Conservation (phyloP, 1,139 yeast species). For the Kurtzmaniella quercitrusa region DNA sequence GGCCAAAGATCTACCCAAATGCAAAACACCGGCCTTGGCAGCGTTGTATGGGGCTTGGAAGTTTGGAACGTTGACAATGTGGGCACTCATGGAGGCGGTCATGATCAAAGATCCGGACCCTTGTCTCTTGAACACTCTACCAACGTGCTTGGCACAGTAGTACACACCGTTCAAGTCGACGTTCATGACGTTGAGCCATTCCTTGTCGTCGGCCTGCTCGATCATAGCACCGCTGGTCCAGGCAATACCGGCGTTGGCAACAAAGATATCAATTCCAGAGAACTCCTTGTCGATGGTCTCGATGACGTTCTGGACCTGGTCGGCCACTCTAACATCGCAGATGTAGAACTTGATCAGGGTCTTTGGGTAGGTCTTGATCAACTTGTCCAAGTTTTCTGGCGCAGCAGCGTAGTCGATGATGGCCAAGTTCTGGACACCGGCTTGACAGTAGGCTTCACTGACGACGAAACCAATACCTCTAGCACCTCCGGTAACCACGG, state of each 20-base stretch:
- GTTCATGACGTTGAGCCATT: slow-evolving; percentile 42
- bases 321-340: slow-evolving; percentile 40
- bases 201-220: slow-evolving; percentile 37
- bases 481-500: slow-evolving; percentile 11
- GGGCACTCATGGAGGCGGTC: slow-evolving; percentile 64
- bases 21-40: slow-evolving; percentile 31
- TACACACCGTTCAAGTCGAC: slow-evolving; percentile 44
- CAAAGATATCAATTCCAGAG: slow-evolving; percentile 44
- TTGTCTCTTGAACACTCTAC: slow-evolving; percentile 34
- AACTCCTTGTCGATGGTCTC: slow-evolving; percentile 29
- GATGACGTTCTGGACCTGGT: slow-evolving; percentile 32
- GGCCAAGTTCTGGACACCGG: slow-evolving; percentile 39
- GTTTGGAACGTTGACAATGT: slow-evolving; percentile 63
- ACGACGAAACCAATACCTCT: slow-evolving; percentile 11
- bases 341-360: slow-evolving; percentile 28
- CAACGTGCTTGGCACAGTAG: slow-evolving; percentile 41
- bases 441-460: slow-evolving; percentile 36
- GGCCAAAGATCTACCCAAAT: slow-evolving; percentile 28
- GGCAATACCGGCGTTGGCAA: slow-evolving; percentile 52
- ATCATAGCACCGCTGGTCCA: slow-evolving; percentile 38
- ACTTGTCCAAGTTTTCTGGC: slow-evolving; percentile 25
- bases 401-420: slow-evolving; percentile 38
- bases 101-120: slow-evolving; percentile 51
- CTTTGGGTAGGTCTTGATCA: slow-evolving; percentile 27
- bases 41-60: slow-evolving; percentile 59